These are phyloP conservation scores for Endocalyx cinctus DNA, from an alignment of 2,329 filamentous ascomycete genomes.

Conservation along the genomic window DNA sequence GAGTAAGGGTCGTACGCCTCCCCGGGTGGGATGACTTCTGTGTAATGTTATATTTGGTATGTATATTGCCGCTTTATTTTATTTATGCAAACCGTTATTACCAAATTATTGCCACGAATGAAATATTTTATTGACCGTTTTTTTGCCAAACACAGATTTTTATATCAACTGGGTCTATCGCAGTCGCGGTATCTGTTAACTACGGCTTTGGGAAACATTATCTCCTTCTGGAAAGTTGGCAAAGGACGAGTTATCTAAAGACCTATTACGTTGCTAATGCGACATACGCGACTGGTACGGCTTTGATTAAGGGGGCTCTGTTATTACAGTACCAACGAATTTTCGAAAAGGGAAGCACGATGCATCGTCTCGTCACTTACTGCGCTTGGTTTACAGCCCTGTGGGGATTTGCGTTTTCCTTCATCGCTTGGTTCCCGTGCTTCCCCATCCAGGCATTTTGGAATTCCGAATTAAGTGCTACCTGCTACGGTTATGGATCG, in stretches of 20 bases:
- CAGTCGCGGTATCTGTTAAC: slow-evolving; percentile 12
- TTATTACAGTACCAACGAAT: slow-evolving; percentile 23
- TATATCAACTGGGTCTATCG: slow-evolving; percentile 16
- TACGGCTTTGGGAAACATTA: slow-evolving; percentile 22
- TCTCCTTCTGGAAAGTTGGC: slow-evolving; percentile 8
- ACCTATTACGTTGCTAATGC: slow-evolving; percentile 22
- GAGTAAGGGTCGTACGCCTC: slow-evolving; percentile 17
- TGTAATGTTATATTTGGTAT: slow-evolving; percentile 19
- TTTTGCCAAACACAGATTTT: slow-evolving; percentile 17
- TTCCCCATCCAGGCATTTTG: slow-evolving; percentile 18
- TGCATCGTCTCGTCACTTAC: slow-evolving; percentile 15
- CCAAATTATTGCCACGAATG: no score
- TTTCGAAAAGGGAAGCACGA: slow-evolving; percentile 14
- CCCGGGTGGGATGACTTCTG: slow-evolving; percentile 24
- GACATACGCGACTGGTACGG: slow-evolving; percentile 17
- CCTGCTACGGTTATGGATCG: slow-evolving; percentile 29
- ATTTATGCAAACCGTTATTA: no score
- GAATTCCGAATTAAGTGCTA: slow-evolving; percentile 8
- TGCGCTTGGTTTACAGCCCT: slow-evolving; percentile 22
- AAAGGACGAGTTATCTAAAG: slow-evolving; percentile 14
- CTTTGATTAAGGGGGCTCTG: slow-evolving; percentile 23
- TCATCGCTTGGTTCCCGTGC: slow-evolving; percentile 29
- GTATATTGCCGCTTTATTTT: no score
- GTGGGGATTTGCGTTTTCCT: slow-evolving; percentile 26
- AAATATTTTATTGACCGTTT: no score